Evolutionary conservation across 1,284 basidiomycete genomes (phyloP).

Genomic region (Microstroma glucosiphilum): DNA sequence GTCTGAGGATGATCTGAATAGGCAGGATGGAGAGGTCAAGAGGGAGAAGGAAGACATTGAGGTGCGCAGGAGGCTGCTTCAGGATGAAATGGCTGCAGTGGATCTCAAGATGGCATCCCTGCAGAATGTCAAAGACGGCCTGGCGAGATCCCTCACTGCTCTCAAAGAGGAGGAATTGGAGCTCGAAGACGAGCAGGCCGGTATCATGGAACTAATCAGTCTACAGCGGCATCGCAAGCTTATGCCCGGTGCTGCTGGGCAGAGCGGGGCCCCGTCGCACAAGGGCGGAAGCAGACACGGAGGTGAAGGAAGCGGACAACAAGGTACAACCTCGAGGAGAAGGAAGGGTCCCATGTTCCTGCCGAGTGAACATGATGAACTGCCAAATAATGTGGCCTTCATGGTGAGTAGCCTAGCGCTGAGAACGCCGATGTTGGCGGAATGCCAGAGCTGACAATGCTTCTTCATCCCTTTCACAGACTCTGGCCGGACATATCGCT

Average conservation of each 20-base stretch:
- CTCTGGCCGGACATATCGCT: slow-evolving; percentile 69
- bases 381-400: slow-evolving; percentile 89
- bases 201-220: slow-evolving; percentile 39
- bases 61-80: slow-evolving; percentile 53
- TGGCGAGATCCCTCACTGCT: slow-evolving; percentile 76
- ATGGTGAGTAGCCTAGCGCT: slow-evolving; percentile 56
- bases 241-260: slow-evolving; percentile 45
- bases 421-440: no score
- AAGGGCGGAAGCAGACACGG: slow-evolving; percentile 12
- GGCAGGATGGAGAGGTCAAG: slow-evolving; percentile 40
- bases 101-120: slow-evolving; percentile 79
- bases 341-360: slow-evolving; percentile 69
- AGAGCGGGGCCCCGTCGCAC: slow-evolving; percentile 10
- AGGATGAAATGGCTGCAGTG: slow-evolving; percentile 78
- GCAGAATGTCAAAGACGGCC: slow-evolving; percentile 69
- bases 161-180: slow-evolving; percentile 93
- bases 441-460: slow-evolving; percentile 7
- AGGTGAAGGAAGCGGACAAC: background rate
- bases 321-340: slow-evolving; percentile 22
- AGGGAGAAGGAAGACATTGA: slow-evolving; percentile 40
- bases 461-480: slow-evolving; percentile 45
- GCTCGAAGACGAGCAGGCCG: slow-evolving; percentile 66
- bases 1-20: slow-evolving; percentile 35
- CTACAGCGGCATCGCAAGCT: slow-evolving; percentile 39
- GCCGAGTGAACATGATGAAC: slow-evolving; percentile 91